Percentiles rank a stretch among this genome's conserved stretches.
Conservation (phyloP, 495 filamentous ascomycete species). For the Lentithecium fluviatile region DNA sequence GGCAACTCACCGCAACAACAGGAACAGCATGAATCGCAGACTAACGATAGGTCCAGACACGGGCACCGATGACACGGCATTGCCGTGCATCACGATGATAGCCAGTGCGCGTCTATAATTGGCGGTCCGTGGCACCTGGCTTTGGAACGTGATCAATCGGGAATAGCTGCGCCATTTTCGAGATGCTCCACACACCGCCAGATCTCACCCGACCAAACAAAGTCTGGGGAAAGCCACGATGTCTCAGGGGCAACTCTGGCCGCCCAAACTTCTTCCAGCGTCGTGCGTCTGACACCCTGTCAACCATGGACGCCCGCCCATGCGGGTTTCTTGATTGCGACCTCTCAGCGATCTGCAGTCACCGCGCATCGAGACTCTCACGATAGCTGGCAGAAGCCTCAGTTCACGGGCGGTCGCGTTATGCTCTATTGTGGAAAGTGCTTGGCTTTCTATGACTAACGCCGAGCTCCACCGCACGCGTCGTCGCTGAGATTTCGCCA, state of each 20-base stretch:
- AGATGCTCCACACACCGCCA: constrained; percentile 25
- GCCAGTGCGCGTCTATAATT: constrained; percentile 15
- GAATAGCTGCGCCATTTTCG: constrained; percentile 28
- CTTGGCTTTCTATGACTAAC: neutral
- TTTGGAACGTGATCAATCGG: constrained; percentile 21
- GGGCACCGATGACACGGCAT: constrained; percentile 12
- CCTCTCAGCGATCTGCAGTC: neutral
- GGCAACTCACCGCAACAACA: constrained; percentile 27
- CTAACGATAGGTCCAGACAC: constrained; percentile 17
- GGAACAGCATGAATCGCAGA: constrained; percentile 19
- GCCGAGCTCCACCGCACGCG: neutral
- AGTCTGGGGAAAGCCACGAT: constrained; percentile 23
- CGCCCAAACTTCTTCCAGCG: constrained; percentile 8
- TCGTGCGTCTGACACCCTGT: constrained; percentile 10
- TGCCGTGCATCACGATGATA: constrained; percentile 15
- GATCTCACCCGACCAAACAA: constrained; percentile 17
- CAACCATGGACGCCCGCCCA: neutral
- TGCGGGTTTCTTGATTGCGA: neutral
- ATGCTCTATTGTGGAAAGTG: neutral
- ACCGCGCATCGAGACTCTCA: neutral
- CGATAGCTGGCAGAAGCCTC: neutral
- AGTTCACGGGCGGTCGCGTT: neutral
- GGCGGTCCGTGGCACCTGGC: constrained; percentile 15
- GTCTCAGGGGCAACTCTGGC: constrained; percentile 30
- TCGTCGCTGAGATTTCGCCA: constrained; percentile 9